These are phyloP conservation scores for Epithemia pelagica DNA, from an alignment of 108 stramenopile species.

Conservation along the genomic window DNA sequence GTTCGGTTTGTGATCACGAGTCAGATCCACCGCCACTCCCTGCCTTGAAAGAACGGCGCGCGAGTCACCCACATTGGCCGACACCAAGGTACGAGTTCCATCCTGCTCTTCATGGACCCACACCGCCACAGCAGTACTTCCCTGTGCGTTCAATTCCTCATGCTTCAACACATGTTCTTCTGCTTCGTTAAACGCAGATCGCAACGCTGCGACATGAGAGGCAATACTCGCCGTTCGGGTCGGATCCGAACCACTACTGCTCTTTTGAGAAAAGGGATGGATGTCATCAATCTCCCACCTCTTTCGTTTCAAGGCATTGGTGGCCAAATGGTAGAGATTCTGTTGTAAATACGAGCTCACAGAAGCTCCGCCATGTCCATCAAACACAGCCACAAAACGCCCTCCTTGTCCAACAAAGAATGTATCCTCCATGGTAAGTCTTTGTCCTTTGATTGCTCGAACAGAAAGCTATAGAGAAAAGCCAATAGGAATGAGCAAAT, in stretches of 20 bases:
- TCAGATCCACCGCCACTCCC: conserved; percentile 74
- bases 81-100: conserved; percentile 65
- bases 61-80: conserved; percentile 96
- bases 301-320: conserved; percentile 31
- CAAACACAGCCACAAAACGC: conserved; percentile 85
- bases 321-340: conserved; percentile 47
- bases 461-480: conserved; percentile 53
- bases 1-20: conserved; percentile 90
- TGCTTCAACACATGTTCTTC: conserved; percentile 53
- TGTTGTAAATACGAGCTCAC: conserved; percentile 73
- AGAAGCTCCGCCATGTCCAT: conserved; percentile 91
- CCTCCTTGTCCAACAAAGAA: conserved; percentile 57
- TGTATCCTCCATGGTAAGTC: conserved; percentile 84
- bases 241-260: conserved; percentile 10
- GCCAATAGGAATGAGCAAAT: not conserved
- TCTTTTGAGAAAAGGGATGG: not conserved
- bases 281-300: conserved; percentile 2
- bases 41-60: conserved; percentile 78
- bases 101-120: conserved; percentile 64
- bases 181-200: conserved; percentile 51
- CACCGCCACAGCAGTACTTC: conserved; percentile 92
- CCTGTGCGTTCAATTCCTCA: conserved; percentile 65
- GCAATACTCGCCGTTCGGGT: conserved; percentile 32
- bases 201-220: conserved; percentile 50
- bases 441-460: conserved; percentile 58